A percentile compares a stretch with the other conserved stretches of the same genome.
These are phyloP conservation scores for Panaeolus cyanescens DNA, from an alignment of 768 basidiomycete genomes.

Conservation along the genomic window DNA sequence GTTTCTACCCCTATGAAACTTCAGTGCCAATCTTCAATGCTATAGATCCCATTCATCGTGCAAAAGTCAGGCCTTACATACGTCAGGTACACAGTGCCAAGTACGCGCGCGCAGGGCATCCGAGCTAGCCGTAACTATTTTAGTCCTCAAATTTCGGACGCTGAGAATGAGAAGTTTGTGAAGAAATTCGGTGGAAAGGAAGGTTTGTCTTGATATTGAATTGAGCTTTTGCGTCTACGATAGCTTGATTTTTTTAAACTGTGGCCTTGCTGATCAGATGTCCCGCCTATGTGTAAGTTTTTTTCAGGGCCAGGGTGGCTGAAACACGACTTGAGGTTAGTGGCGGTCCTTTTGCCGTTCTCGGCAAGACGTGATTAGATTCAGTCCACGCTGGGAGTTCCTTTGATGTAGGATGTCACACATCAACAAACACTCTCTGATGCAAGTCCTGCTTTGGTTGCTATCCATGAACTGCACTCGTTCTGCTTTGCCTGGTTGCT, in stretches of 20 bases:
- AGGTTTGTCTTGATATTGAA: no score
- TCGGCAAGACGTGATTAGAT: constrained; percentile 1
- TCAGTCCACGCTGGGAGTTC: neutral
- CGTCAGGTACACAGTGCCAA: neutral
- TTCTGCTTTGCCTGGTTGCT: constrained; percentile 1
- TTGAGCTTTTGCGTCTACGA: no score
- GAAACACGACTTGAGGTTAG: neutral
- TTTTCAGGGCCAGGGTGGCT: neutral
- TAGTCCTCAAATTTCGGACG: neutral
- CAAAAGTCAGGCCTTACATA: no score
- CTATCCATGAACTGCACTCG: neutral
- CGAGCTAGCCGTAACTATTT: neutral
- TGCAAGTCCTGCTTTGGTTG: constrained; percentile 1
- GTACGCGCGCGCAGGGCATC: neutral
- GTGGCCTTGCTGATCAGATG: no score
- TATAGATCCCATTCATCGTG: no score
- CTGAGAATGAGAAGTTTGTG: no score
- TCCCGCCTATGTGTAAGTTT: no score
- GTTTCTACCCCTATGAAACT: no score
- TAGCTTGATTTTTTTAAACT: no score
- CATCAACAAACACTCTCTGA: constrained; percentile 3
- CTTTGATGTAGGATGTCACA: constrained; percentile 1
- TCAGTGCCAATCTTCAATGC: no score
- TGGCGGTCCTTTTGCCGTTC: neutral
- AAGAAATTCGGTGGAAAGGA: no score